phyloP scores from a whole-genome alignment of 2,329 filamentous ascomycete species.

The Colletotrichum liaoningense region DNA sequence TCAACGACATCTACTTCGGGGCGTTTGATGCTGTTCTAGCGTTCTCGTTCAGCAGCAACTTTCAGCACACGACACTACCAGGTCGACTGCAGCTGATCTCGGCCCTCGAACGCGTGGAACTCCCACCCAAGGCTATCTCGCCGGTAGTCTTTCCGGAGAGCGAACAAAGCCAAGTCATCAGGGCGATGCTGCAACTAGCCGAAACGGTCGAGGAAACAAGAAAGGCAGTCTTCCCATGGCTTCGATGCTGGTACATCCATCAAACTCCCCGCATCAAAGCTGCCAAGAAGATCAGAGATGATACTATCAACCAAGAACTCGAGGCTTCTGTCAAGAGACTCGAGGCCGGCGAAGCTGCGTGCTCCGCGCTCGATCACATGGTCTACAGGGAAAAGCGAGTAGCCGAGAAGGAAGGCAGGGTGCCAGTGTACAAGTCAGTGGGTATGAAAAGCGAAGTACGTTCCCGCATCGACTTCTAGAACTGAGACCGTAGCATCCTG shows the following conservation, averaged over 20 bases:
- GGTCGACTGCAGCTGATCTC: not conserved
- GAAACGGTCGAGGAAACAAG: too few species aligned
- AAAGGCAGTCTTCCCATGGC: not conserved
- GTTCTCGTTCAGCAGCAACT: constrained; percentile 40
- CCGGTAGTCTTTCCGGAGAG: too few species aligned
- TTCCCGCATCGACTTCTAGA: not conserved
- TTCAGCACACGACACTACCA: not conserved
- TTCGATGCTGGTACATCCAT: not conserved
- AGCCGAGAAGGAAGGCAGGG: constrained; percentile 23
- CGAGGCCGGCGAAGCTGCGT: not conserved
- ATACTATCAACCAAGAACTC: not conserved
- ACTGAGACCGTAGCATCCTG: not conserved
- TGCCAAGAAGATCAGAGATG: not conserved
- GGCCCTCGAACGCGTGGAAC: not conserved
- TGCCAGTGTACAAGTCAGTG: not conserved
- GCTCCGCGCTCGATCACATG: constrained; percentile 3
- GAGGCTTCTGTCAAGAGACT: not conserved
- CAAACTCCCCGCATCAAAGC: not conserved
- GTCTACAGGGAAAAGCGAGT: not conserved
- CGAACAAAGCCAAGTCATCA: too few species aligned
- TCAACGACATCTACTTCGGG: constrained; percentile 43
- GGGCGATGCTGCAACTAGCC: too few species aligned
- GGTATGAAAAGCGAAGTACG: constrained; percentile 20
- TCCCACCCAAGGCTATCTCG: too few species aligned
- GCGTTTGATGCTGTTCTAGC: constrained; percentile 46